Evolutionary conservation across 352 stramenopile species (phyloP), one percentile per base, ranked within the genome.

Genomic region (Globisporangium solare): DNA sequence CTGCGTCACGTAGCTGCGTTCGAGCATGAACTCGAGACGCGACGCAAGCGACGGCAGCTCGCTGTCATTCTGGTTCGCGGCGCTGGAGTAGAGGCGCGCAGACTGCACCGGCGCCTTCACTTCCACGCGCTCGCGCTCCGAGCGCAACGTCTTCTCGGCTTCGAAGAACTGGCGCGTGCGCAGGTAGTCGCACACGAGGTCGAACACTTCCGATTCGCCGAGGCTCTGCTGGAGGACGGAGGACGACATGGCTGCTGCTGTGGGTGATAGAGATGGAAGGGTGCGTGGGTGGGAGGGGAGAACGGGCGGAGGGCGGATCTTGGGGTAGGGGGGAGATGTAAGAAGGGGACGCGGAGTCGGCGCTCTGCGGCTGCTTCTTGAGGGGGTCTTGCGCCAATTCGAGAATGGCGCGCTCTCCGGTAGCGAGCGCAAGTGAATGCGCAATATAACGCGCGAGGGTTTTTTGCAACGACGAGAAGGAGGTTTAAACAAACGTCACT

Each of bases 161-260:
- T 92, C 68, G 58, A 91, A 94, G 69, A 94, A 94, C 68, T 94
- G 81, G 18, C 84, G 82, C 48, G 84, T 92, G 59, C 84, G 84
- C 52, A 94, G 66, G 67, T 94, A 94, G 67, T 94, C 84, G 63
- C 84, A 94, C 12, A 94, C 84, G 54, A 94, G 80, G 59, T 94
- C 84, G 55, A 94, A 94, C 17, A 94, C 84, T 68, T 94, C 84
- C 3, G 82, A 79, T 60, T 94, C 84, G 47, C 84, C 84, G 10
- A 94, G 61, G 51, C 68, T 88, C 64, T 94, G 84, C 66, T 92
- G 84, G 32, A 91, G 63, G 46, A 76, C 75, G 0, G 79, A 88
- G 5, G 79, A 88, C 22, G 77, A 76, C 64, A 81, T 79, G 17
- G 43, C 27, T 35, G 27, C 27, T 18, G 39, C 47, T 61, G 24